Base-by-base conservation (phyloP, 352 stramenopile species). In the Phytophthora vignae region DNA sequence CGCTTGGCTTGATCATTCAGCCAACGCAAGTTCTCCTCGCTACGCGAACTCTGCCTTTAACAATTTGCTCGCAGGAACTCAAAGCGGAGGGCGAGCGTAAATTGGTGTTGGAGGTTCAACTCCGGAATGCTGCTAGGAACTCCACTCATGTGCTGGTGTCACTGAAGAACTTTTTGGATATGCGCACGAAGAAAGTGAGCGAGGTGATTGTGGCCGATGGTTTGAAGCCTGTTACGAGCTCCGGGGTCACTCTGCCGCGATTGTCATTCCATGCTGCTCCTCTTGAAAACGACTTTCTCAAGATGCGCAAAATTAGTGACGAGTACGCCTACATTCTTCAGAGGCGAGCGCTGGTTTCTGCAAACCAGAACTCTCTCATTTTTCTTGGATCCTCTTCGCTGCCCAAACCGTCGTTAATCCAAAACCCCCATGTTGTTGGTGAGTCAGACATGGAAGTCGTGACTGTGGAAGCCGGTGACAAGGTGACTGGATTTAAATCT, bases 311-410 rank as follows among this genome's bases (percentile, higher is more conserved):
- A 52, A 87, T 94, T 21, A 85, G 84, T 56, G 87, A 93, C 54
- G 87, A 94, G 55, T 88, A 91, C 65, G 62, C 77, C 10, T 94
- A 94, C 59, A 90, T 93, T 67, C 74, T 92, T 22, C 77, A 86
- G 40, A 81, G 87, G 14, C 79, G 83, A 10, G 74, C 76, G 4
- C 19, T 81, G 65, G 49, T 64, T 38, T 65, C 72, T 2, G 31
- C 77, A 29, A 56, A 69, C 4, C 55, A 81, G 40, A 68, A 74
- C 55, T 49, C 53, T 17, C 36, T 62, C 50, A 2, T 42, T 40
- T 36, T 75, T 58, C 11, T 84, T n/a, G 80, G 83, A 31, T 66
- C 72, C 1, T 78, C 74, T 4, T 80, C 71, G 4, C 62, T 91
- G 3, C 72, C 79, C 17, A 82, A 77, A 12, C 85, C 85, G 4